Evolutionary conservation across 1,284 basidiomycete genomes (phyloP).

Genomic region (Cryptococcus hybrid): DNA sequence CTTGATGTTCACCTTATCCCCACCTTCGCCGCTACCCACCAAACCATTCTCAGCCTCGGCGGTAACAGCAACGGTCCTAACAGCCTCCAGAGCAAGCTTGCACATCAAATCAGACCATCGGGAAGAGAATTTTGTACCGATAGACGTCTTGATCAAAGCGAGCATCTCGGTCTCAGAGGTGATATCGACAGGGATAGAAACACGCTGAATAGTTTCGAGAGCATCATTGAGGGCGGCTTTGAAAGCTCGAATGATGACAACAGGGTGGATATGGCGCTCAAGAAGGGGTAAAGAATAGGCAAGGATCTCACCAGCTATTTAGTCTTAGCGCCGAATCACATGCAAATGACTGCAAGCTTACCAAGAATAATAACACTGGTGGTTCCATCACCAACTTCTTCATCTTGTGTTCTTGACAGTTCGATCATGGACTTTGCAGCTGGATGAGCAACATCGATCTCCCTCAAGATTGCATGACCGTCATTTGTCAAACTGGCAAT

Average conservation of each 20-base stretch:
- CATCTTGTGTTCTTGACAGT: slow-evolving; percentile 91
- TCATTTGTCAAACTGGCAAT: slow-evolving; percentile 82
- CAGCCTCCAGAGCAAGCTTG: slow-evolving; percentile 85
- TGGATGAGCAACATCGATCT: slow-evolving; percentile 97
- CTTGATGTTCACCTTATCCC: slow-evolving; percentile 56
- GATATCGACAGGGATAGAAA: slow-evolving; percentile 88
- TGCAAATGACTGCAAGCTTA: slow-evolving; percentile 49
- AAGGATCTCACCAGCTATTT: slow-evolving; percentile 92
- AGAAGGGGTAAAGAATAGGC: slow-evolving; percentile 89
- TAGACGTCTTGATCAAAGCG: slow-evolving; percentile 94
- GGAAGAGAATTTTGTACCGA: slow-evolving; percentile 98
- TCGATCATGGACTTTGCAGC: slow-evolving; percentile 99
- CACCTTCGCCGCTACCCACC: slow-evolving; percentile 44
- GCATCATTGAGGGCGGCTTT: slow-evolving; percentile 93
- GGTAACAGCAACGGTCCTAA: slow-evolving; percentile 69
- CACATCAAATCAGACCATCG: slow-evolving; percentile 99
- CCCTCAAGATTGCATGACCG: slow-evolving; percentile 94
- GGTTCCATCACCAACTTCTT: slow-evolving; percentile 97
- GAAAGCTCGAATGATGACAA: slow-evolving; percentile 97
- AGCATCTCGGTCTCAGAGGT: slow-evolving; percentile 90
- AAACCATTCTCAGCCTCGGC: slow-evolving; percentile 52
- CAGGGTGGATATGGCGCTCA: slow-evolving; percentile 95
- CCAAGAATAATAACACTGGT: slow-evolving; percentile 97
- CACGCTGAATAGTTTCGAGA: slow-evolving; percentile 69
- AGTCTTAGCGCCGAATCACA: background rate